Conservation (phyloP, 2,329 filamentous ascomycete genomes). For the Colletotrichum sansevieriae region DNA sequence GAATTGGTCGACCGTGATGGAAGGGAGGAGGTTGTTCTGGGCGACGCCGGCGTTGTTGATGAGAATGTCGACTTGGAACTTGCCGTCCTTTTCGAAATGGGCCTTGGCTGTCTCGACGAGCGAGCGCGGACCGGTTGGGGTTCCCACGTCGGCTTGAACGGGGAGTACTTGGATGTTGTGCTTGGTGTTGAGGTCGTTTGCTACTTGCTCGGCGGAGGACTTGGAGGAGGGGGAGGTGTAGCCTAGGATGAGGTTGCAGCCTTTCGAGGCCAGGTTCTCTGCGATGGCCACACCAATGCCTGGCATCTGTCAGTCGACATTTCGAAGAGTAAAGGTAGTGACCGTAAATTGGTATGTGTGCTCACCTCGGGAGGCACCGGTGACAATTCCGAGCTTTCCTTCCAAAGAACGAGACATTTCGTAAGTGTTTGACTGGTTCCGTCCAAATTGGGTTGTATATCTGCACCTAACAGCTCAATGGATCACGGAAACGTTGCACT, state of each 20-base stretch:
- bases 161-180: constrained; percentile 72
- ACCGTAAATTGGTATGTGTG: no score
- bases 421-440: background rate
- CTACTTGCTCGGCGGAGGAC: constrained; percentile 69
- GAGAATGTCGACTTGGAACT: constrained; percentile 82
- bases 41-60: constrained; percentile 87
- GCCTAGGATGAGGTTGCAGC: constrained; percentile 76
- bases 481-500: background rate
- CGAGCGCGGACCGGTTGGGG: constrained; percentile 69
- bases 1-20: constrained; percentile 76
- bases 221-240: constrained; percentile 68
- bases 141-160: constrained; percentile 80
- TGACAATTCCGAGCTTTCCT: constrained; percentile 83
- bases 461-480: background rate
- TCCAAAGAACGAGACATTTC: constrained; percentile 65
- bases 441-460: background rate
- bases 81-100: constrained; percentile 54
- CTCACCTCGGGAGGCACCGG: constrained; percentile 82
- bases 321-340: background rate
- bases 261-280: constrained; percentile 79
- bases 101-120: constrained; percentile 70
- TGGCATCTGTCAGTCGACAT: constrained; percentile 49
- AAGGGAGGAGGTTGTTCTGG: constrained; percentile 73
- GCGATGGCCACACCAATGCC: constrained; percentile 78
- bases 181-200: constrained; percentile 65